Evolutionary conservation across 2,329 filamentous ascomycete species (phyloP), one percentile per base, ranked within the genome.

Genomic region (Capronia coronata): DNA sequence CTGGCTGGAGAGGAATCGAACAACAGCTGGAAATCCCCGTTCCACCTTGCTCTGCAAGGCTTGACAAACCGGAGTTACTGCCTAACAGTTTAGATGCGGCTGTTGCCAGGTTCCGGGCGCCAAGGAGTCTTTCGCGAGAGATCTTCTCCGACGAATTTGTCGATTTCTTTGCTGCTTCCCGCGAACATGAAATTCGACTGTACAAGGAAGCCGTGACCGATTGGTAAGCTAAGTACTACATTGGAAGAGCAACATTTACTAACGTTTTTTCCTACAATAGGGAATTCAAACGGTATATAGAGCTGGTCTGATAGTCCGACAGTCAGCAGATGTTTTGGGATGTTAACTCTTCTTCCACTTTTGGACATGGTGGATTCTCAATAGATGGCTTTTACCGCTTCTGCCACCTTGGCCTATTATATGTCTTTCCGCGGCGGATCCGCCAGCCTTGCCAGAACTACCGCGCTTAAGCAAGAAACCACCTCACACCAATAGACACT

Each of bases 141-240:
- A 86, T 94, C 0, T 86, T 97, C 68, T 91, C 90, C 0, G 84
- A 96, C 65, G 86, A 84, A 9, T 97, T 97, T 69, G 91, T 97
- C 2, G 89, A 96, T 13, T 90, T 96, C 67, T 97, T 83, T 71
- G 87, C 83, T 8, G 93, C 91, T 11, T 94, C 90, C n/a, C 79
- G 91, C 54, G 84, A 94, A 66, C 90, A 97, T 68, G 91, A 97
- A 70, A 78, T 93, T 50, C 75, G 86, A 51, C 69, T 95, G n/a
- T 97, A 86, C 84, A 89, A 96, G 61, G 90, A 96, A 67, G 89
- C 89, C 1, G 90, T 96, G 4, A 96, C 91, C 14, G 91, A 96
- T 67, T 96, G 45, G 45, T 48, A 48, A 32, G 45, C n/a, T n/a
- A n/a, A n/a, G 4, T 32, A 18, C 25, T 23, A 10, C n/a, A 10